These are phyloP conservation scores for Salix brachista DNA, from an alignment of 345 rosid species.

Conservation along the genomic window DNA sequence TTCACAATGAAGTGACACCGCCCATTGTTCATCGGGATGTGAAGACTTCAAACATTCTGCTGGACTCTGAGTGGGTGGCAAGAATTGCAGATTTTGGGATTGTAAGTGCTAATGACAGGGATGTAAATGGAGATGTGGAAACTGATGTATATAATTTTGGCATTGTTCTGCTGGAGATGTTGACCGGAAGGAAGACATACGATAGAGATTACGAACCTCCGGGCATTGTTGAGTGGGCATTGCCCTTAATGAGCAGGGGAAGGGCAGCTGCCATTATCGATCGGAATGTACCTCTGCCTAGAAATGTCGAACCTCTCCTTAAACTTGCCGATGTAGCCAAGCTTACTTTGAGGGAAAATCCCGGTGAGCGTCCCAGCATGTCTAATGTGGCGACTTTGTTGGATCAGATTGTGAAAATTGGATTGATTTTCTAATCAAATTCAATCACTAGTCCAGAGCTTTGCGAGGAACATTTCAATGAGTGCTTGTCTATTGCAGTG, in stretches of 20 bases:
- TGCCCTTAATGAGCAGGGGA: constrained; percentile 59
- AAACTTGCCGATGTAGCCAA: constrained; percentile 77
- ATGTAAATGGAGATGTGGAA: constrained; percentile 41
- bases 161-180: constrained; percentile 65
- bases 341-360: constrained; percentile 58
- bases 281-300: constrained; percentile 53
- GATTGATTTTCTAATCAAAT: constrained; percentile 43
- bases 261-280: constrained; percentile 65
- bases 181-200: constrained; percentile 75
- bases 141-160: constrained; percentile 71
- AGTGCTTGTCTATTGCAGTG: background rate
- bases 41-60: constrained; percentile 70
- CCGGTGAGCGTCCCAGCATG: constrained; percentile 62
- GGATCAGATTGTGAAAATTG: constrained; percentile 66
- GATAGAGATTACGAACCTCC: constrained; percentile 64
- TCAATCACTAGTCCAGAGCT: background rate
- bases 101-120: constrained; percentile 47
- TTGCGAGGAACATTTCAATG: background rate
- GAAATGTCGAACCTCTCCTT: constrained; percentile 79
- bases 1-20: constrained; percentile 65
- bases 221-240: constrained; percentile 65
- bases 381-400: constrained; percentile 54
- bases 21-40: constrained; percentile 66
- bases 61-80: constrained; percentile 87
- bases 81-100: constrained; percentile 81